Conservation (phyloP, 805 yeast genomes). For the Zygosaccharomyces siamensis region DNA sequence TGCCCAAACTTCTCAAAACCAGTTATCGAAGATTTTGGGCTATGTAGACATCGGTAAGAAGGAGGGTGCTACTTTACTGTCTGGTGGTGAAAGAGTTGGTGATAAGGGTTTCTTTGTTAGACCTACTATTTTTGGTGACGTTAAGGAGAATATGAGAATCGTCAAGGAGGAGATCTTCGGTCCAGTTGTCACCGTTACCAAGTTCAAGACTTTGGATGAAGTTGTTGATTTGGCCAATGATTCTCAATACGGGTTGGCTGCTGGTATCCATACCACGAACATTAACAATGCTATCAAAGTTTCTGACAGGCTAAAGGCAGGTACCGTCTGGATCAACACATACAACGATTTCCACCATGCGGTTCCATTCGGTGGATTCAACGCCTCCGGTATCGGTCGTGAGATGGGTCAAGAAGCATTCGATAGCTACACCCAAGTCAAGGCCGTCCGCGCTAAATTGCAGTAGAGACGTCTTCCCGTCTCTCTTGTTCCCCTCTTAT, state of each 20-base stretch:
- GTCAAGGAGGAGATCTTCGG: slow-evolving; percentile 83
- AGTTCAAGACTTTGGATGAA: slow-evolving; percentile 79
- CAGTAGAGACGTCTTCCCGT: no score
- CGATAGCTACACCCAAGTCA: slow-evolving; percentile 77
- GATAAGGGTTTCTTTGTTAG: slow-evolving; percentile 62
- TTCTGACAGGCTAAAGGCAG: slow-evolving; percentile 71
- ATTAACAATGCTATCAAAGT: slow-evolving; percentile 72
- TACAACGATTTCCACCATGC: slow-evolving; percentile 82
- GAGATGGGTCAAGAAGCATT: slow-evolving; percentile 89
- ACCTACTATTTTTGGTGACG: slow-evolving; percentile 74
- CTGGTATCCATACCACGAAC: slow-evolving; percentile 80
- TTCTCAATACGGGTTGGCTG: slow-evolving; percentile 80
- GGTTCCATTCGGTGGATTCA: slow-evolving; percentile 92
- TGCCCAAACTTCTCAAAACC: slow-evolving; percentile 81
- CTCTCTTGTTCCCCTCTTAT: no score
- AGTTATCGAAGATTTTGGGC: slow-evolving; percentile 68
- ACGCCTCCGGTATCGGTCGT: slow-evolving; percentile 87
- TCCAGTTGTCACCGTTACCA: slow-evolving; percentile 81
- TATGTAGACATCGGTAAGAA: slow-evolving; percentile 72
- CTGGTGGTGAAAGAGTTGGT: slow-evolving; percentile 64
- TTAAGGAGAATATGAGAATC: slow-evolving; percentile 59
- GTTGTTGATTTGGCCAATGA: slow-evolving; percentile 75
- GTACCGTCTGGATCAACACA: slow-evolving; percentile 89
- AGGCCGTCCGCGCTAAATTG: slow-evolving; percentile 57
- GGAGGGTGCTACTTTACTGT: slow-evolving; percentile 75